Percentiles rank a stretch among this genome's conserved stretches.
Conservation (phyloP, 2,329 filamentous ascomycete species). For the Aureobasidium zeae region DNA sequence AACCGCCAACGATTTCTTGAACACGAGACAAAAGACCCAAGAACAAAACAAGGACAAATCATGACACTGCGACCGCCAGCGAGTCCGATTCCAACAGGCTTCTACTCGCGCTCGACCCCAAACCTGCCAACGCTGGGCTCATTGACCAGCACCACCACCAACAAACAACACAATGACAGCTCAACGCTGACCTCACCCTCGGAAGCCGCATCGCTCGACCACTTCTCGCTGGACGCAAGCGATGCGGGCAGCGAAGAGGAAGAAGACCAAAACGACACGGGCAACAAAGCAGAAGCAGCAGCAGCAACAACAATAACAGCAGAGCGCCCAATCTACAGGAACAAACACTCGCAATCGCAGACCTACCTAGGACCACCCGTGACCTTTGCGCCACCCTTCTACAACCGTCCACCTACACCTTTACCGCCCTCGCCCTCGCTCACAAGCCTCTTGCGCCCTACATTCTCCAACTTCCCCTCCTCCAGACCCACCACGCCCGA, state of each 20-base stretch:
- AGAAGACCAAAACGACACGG: background rate
- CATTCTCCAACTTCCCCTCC: slow-evolving; percentile 49
- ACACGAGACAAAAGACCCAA: no score
- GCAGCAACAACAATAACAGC: background rate
- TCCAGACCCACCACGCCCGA: slow-evolving; percentile 90
- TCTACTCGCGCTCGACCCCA: slow-evolving; percentile 40
- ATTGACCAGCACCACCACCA: slow-evolving; percentile 23
- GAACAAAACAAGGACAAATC: no score
- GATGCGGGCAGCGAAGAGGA: slow-evolving; percentile 17
- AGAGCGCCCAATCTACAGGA: slow-evolving; percentile 34
- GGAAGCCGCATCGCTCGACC: slow-evolving; percentile 32
- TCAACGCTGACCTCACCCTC: slow-evolving; percentile 30
- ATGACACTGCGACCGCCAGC: slow-evolving; percentile 40
- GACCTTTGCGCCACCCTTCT: slow-evolving; percentile 74
- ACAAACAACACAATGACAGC: slow-evolving; percentile 14
- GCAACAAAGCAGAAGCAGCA: slow-evolving; percentile 24
- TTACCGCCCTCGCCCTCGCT: slow-evolving; percentile 86
- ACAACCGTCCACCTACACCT: slow-evolving; percentile 91
- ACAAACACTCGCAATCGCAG: slow-evolving; percentile 35
- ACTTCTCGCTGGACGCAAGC: slow-evolving; percentile 28
- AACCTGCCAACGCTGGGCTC: slow-evolving; percentile 34
- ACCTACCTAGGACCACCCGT: slow-evolving; percentile 35
- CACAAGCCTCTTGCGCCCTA: slow-evolving; percentile 75
- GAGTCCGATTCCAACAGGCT: slow-evolving; percentile 28
- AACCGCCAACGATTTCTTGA: no score